Conservation (phyloP, 2,329 filamentous ascomycete genomes). For the Aspergillus sp. region DNA sequence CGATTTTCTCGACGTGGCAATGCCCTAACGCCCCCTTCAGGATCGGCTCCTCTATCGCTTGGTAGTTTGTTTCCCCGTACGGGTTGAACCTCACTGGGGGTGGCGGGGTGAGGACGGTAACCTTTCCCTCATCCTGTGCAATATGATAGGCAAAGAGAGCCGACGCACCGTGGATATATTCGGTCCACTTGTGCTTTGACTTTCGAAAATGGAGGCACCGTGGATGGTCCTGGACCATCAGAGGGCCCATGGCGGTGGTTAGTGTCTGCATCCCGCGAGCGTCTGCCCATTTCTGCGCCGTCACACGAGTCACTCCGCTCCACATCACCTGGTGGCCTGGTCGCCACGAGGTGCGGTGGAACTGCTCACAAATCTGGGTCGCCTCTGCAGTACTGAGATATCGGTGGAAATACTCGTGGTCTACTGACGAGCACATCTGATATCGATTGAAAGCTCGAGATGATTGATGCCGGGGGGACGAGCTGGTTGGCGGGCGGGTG, state of each 20-base stretch:
- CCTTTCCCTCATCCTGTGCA: slow-evolving; percentile 13
- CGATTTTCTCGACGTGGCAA: slow-evolving; percentile 16
- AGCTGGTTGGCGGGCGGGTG: neutral
- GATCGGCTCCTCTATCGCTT: slow-evolving; percentile 27
- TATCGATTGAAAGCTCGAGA: neutral
- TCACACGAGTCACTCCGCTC: slow-evolving; percentile 22
- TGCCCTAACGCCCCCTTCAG: slow-evolving; percentile 19
- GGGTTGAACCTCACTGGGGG: slow-evolving; percentile 26
- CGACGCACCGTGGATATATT: slow-evolving; percentile 20
- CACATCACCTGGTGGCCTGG: slow-evolving; percentile 23
- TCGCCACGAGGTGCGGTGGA: slow-evolving; percentile 7
- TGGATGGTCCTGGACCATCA: slow-evolving; percentile 19
- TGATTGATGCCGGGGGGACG: neutral
- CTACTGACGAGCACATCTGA: slow-evolving; percentile 6
- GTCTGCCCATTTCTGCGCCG: slow-evolving; percentile 25
- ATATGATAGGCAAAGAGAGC: slow-evolving; percentile 27
- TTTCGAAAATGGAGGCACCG: slow-evolving; percentile 14
- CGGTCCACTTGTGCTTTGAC: slow-evolving; percentile 13
- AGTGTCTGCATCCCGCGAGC: slow-evolving; percentile 24
- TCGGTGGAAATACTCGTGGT: slow-evolving; percentile 2
- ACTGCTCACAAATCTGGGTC: slow-evolving; percentile 6
- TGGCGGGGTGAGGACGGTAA: slow-evolving; percentile 25
- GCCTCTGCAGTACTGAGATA: slow-evolving; percentile 6
- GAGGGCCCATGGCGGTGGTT: slow-evolving; percentile 24
- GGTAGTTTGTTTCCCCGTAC: slow-evolving; percentile 23